phyloP scores from a whole-genome alignment of 2,329 filamentous ascomycete genomes.

The Cytospora leucostoma region DNA sequence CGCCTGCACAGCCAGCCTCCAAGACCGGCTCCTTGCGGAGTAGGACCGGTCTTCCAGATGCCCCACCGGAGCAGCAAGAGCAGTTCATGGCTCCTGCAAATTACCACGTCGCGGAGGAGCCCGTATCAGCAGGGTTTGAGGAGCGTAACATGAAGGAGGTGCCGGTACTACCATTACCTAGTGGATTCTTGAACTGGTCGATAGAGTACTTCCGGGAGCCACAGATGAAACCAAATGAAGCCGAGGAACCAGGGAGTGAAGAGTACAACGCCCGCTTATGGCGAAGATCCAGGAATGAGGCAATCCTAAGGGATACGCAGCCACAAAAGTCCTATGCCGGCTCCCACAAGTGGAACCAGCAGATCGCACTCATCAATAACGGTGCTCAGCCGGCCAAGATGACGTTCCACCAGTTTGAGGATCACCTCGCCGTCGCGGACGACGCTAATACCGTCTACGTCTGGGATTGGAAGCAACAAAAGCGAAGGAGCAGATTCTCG shows the following conservation, averaged over 20 bases:
- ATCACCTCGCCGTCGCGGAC: conserved; percentile 91
- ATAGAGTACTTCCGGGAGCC: conserved; percentile 97
- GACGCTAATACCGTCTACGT: conserved; percentile 87
- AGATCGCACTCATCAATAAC: conserved; percentile 83
- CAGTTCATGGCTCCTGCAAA: conserved; percentile 63
- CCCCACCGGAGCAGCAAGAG: conserved; percentile 76
- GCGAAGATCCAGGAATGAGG: conserved; percentile 89
- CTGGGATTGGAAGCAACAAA: conserved; percentile 88
- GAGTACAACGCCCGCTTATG: conserved; percentile 96
- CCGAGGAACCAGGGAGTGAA: conserved; percentile 91
- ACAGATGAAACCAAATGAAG: conserved; percentile 95
- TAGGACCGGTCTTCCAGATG: conserved; percentile 43
- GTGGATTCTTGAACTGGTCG: conserved; percentile 90
- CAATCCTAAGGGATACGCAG: conserved; percentile 88
- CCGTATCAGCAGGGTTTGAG: conserved; percentile 75
- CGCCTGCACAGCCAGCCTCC: conserved; percentile 34
- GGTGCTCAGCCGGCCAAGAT: conserved; percentile 87
- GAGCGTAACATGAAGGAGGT: conserved; percentile 59
- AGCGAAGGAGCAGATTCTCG: conserved; percentile 79
- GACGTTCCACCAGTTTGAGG: conserved; percentile 97
- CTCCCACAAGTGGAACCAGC: conserved; percentile 82
- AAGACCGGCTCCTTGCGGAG: conserved; percentile 43
- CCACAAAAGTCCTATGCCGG: conserved; percentile 88
- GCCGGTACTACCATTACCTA: conserved; percentile 73
- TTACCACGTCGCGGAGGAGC: conserved; percentile 76